Percentiles rank a stretch among this genome's conserved stretches.
Conservation (phyloP, 2,329 filamentous ascomycete species). For the Calonectria honghensis region DNA sequence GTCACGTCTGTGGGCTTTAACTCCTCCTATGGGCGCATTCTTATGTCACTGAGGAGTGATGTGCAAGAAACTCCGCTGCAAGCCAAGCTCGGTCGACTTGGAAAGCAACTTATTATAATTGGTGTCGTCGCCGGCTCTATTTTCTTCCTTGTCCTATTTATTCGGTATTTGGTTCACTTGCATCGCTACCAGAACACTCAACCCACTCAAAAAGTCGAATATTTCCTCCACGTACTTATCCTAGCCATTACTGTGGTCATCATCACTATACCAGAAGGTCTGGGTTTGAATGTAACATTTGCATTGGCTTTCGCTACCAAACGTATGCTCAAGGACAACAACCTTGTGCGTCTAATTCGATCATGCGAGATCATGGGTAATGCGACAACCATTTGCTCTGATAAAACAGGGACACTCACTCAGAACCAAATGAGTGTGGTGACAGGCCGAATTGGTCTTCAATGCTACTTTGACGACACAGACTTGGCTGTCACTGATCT, state of each 20-base stretch:
- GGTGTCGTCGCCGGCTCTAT: constrained; percentile 63
- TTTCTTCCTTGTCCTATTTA: constrained; percentile 65
- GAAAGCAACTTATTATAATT: constrained; percentile 80
- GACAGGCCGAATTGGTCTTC: constrained; percentile 71
- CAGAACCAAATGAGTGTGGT: constrained; percentile 79
- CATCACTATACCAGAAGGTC: constrained; percentile 76
- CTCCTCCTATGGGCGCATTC: constrained; percentile 84
- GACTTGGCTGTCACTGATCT: constrained; percentile 50
- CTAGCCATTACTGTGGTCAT: constrained; percentile 76
- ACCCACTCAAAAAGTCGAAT: constrained; percentile 71
- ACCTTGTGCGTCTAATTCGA: constrained; percentile 74
- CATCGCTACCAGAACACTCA: constrained; percentile 59
- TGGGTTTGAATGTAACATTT: constrained; percentile 77
- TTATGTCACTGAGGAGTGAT: constrained; percentile 86
- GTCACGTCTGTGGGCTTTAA: constrained; percentile 85
- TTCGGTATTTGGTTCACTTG: constrained; percentile 62
- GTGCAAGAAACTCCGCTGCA: constrained; percentile 87
- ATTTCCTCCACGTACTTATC: constrained; percentile 76
- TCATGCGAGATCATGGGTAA: constrained; percentile 80
- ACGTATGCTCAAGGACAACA: constrained; percentile 78
- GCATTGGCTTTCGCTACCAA: constrained; percentile 78
- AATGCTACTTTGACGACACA: constrained; percentile 61
- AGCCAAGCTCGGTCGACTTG: constrained; percentile 84
- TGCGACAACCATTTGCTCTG: constrained; percentile 78
- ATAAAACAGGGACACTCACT: constrained; percentile 80